Conservation (phyloP, 257 asterid genomes). For the Paulownia fortunei region DNA sequence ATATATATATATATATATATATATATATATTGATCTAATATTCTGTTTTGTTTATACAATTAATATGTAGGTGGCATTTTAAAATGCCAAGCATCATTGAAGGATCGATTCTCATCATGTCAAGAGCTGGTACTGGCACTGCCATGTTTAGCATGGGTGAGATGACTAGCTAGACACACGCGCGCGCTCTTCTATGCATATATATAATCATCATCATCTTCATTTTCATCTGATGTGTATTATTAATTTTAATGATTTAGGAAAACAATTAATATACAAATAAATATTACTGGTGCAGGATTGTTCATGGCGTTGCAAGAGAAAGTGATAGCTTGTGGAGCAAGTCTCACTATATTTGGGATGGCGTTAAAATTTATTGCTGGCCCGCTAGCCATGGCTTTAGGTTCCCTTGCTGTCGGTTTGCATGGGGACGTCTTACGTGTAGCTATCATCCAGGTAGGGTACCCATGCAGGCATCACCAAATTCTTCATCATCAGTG, state of each 20-base stretch:
- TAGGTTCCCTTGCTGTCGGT: slow-evolving; percentile 47
- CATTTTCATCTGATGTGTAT: no score
- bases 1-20: no score
- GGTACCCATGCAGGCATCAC: no score
- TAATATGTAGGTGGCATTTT: slow-evolving; percentile 70
- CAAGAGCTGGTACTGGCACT: slow-evolving; percentile 65
- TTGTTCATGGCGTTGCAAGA: slow-evolving; percentile 65
- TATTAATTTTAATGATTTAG: no score
- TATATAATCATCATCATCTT: no score
- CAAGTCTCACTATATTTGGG: slow-evolving; percentile 40
- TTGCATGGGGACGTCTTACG: slow-evolving; percentile 56
- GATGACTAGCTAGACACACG: no score
- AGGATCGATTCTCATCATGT: slow-evolving; percentile 61
- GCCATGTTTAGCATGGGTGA: slow-evolving; percentile 74
- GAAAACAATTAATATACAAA: no score
- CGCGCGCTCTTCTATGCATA: no score
- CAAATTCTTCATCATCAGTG: not conserved
- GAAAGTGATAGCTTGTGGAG: slow-evolving; percentile 60
- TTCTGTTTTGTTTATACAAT: no score
- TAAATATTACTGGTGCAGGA: no score
- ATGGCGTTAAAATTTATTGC: slow-evolving; percentile 52
- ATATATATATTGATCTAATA: no score
- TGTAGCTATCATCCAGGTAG: slow-evolving; percentile 58
- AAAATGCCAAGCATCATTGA: slow-evolving; percentile 59
- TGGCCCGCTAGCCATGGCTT: slow-evolving; percentile 55